Evolutionary conservation across 73 alveolate genomes (phyloP).

Genomic region (Blepharisma japonicum): DNA sequence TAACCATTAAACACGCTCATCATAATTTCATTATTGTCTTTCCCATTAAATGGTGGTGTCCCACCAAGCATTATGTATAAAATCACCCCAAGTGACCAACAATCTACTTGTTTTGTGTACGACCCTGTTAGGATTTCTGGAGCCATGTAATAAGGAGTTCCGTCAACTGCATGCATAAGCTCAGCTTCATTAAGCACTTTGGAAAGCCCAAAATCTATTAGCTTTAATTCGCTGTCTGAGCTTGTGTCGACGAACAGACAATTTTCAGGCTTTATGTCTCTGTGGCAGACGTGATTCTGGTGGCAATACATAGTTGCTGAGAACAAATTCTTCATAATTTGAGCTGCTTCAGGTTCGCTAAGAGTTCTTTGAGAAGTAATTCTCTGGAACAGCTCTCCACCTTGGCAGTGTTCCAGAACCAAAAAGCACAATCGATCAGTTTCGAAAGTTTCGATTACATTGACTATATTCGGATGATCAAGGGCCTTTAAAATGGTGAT

Average conservation of each 20-base stretch:
- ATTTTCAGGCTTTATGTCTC: constrained; percentile 95
- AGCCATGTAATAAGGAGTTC: constrained; percentile 88
- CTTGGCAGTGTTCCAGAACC: constrained; percentile 72
- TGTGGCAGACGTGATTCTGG: constrained; percentile 47
- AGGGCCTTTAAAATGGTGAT: constrained; percentile 50
- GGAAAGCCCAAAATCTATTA: constrained; percentile 92
- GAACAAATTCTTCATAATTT: constrained; percentile 46
- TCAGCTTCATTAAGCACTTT: constrained; percentile 47
- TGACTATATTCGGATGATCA: constrained; percentile 83
- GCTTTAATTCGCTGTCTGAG: constrained; percentile 69
- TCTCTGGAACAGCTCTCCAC: constrained; percentile 60
- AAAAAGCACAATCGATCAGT: constrained; percentile 64
- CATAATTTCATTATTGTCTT: constrained; percentile 68
- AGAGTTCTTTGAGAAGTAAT: constrained; percentile 36
- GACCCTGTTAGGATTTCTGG: constrained; percentile 80
- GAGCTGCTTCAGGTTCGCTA: constrained; percentile 53
- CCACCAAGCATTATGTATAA: constrained; percentile 73
- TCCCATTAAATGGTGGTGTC: constrained; percentile 82
- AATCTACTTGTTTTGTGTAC: constrained; percentile 73
- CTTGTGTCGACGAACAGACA: constrained; percentile 68
- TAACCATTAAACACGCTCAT: constrained; percentile 67
- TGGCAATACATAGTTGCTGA: constrained; percentile 58
- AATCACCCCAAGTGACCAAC: constrained; percentile 89
- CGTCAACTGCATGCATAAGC: constrained; percentile 56
- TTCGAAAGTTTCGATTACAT: constrained; percentile 69